Base-by-base conservation (phyloP, 192 early-diverging fungal genomes). In the Coemansia sp. region DNA sequence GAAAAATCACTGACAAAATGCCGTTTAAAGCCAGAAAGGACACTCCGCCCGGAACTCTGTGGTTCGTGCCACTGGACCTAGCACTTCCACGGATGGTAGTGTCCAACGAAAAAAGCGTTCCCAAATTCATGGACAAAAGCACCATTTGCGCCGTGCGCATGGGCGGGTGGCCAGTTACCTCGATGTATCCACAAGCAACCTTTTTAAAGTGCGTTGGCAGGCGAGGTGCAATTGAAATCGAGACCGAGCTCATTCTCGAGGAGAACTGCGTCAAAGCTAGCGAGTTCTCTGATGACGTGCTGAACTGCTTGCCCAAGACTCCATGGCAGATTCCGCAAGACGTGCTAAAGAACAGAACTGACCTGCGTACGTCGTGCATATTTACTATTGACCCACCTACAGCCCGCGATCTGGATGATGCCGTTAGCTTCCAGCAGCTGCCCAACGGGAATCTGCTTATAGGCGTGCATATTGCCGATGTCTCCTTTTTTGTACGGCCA, bases 391-490 rank as follows among this genome's bases (percentile, higher is more conserved):
- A 97, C 70, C 88, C 94, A 21, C 50, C 68, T n/a, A 65, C 78
- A 3, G 73, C 59, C 11, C 68, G 61, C 31, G 79, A 81, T 28
- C 51, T 78, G 26, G 80, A 83, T 23, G 77, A 81, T 39, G 81
- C 83, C 42, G 64, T 64, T 57, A 63, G 63, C 21, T 80, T 56
- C 53, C 56, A 59, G 28, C 10, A 6, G 37, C 57, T 81, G 38
- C 71, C 71, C 15, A 70, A 69, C 44, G 70, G 68, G 6, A 70
- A 70, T 23, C 40, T 73, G 28, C 61, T 64, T 35, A 21, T 70
- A 11, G 86, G 87, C 13, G 86, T 89, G 42, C 87, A 99, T 64
- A 99, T 99, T 81, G 96, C 96, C 19, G 96, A 99, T 77, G 94
- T 97, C 9, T 90, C 92, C 3, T 85, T 90, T 61, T 99, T 99